Percentiles rank a stretch among this genome's conserved stretches.
phyloP scores from a whole-genome alignment of 1,284 basidiomycete genomes.

The Irpex sp. region DNA sequence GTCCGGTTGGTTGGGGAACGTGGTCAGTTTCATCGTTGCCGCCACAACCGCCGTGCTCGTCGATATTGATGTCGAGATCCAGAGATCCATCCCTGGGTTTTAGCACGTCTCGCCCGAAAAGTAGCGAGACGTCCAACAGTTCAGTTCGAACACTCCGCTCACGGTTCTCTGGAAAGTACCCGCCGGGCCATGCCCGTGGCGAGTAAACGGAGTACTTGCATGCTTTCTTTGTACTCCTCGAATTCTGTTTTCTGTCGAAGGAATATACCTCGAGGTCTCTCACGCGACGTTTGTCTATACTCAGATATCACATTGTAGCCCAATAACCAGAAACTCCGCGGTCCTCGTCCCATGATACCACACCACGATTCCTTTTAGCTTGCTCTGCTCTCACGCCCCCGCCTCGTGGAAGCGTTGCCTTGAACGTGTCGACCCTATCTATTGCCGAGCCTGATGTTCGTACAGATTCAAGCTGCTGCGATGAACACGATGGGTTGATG shows the following conservation, averaged over 20 bases:
- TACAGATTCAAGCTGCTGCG: background rate
- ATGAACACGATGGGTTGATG: background rate
- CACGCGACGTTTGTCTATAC: background rate
- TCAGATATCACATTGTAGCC: background rate
- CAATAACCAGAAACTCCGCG: background rate
- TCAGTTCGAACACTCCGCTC: background rate
- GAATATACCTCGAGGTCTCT: background rate
- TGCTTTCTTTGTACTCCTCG: background rate
- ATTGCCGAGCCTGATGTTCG: background rate
- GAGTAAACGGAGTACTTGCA: background rate
- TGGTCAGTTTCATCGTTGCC: slow-evolving; percentile 1
- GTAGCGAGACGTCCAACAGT: background rate
- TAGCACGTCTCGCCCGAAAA: background rate
- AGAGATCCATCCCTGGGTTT: background rate
- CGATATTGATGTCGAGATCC: background rate
- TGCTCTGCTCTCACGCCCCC: background rate
- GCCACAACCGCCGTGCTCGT: background rate
- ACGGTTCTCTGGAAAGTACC: background rate
- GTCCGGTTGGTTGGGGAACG: slow-evolving; percentile 4
- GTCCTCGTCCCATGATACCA: background rate
- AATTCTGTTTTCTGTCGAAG: too few species aligned
- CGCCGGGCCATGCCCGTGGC: background rate
- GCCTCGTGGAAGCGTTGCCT: background rate
- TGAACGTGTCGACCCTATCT: background rate
- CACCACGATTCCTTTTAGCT: background rate